phyloP scores from a whole-genome alignment of 805 yeast species.

The Ogataea naganishii region DNA sequence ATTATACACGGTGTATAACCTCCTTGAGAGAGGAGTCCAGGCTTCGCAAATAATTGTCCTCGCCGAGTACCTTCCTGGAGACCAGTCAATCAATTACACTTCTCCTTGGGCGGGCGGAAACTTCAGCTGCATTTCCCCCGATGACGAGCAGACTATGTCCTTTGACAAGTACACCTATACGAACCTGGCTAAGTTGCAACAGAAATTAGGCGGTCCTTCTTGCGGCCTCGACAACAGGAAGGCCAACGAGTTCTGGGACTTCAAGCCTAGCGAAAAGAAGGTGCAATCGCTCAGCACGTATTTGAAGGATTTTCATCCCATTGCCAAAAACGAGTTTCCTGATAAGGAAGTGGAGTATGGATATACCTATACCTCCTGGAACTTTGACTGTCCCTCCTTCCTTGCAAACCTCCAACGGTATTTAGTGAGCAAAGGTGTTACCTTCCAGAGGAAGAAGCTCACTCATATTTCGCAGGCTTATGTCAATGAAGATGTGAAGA shows the following conservation, averaged over 20 bases:
- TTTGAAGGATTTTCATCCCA: conserved; percentile 34
- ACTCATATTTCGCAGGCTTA: conserved; percentile 52
- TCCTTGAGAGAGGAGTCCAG: conserved; percentile 31
- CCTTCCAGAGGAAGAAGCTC: conserved; percentile 35
- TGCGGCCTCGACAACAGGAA: conserved; percentile 47
- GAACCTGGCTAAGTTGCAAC: conserved; percentile 33
- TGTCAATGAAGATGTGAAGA: too few species aligned
- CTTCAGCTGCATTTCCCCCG: conserved; percentile 52
- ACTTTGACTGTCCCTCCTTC: conserved; percentile 65
- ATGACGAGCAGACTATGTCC: conserved; percentile 37
- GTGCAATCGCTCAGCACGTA: conserved; percentile 39
- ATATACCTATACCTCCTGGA: conserved; percentile 50
- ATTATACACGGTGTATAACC: conserved; percentile 47
- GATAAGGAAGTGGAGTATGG: conserved; percentile 50
- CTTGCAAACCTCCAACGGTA: conserved; percentile 36
- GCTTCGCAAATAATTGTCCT: conserved; percentile 42
- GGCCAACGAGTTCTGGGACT: conserved; percentile 56
- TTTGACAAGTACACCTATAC: conserved; percentile 53
- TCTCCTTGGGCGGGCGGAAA: conserved; percentile 79
- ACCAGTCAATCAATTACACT: conserved; percentile 62
- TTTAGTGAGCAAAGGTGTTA: conserved; percentile 41
- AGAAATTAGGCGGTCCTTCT: conserved; percentile 38
- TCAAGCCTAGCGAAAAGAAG: conserved; percentile 35
- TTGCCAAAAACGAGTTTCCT: conserved; percentile 35
- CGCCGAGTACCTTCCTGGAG: conserved; percentile 72